Conservation (phyloP, 2,329 filamentous ascomycete species). For the Fusarium domesticum region DNA sequence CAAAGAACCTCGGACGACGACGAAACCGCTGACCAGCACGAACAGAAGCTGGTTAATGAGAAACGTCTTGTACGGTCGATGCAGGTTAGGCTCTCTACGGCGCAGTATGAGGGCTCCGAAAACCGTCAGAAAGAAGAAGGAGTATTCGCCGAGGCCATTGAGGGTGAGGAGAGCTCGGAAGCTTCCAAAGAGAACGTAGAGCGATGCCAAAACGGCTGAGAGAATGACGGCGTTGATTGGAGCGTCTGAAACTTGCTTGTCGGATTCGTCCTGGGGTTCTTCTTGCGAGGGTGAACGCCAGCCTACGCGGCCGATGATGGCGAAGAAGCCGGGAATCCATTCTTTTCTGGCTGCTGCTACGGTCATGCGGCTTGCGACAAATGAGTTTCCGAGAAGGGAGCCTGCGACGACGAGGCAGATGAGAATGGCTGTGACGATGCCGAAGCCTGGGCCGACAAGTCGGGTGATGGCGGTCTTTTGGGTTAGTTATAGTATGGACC, state of each 20-base stretch:
- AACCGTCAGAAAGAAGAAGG: conserved; percentile 63
- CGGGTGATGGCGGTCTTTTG: conserved; percentile 52
- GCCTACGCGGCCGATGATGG: conserved; percentile 44
- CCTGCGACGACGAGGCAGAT: conserved; percentile 61
- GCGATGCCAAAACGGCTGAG: conserved; percentile 45
- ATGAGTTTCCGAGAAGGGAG: conserved; percentile 60
- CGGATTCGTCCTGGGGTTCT: background rate
- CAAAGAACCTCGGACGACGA: conserved; percentile 55
- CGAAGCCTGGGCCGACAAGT: conserved; percentile 52
- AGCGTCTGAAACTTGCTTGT: conserved; percentile 42
- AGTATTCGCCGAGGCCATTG: conserved; percentile 57
- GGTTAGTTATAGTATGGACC: background rate
- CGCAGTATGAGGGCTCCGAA: conserved; percentile 56
- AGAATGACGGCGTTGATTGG: conserved; percentile 54
- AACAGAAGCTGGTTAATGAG: conserved; percentile 52
- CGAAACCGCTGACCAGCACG: conserved; percentile 56
- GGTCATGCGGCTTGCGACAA: conserved; percentile 59
- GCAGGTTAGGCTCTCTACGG: conserved; percentile 52
- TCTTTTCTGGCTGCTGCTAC: conserved; percentile 54
- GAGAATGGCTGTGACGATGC: conserved; percentile 52
- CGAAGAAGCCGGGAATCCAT: conserved; percentile 49
- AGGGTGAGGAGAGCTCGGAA: conserved; percentile 61
- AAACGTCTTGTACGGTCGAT: conserved; percentile 54
- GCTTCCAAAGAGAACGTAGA: conserved; percentile 59
- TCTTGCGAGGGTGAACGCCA: conserved; percentile 10